These are phyloP conservation scores for Colletotrichum lindemuthianum DNA, from an alignment of 2,329 filamentous ascomycete genomes.

Conservation along the genomic window DNA sequence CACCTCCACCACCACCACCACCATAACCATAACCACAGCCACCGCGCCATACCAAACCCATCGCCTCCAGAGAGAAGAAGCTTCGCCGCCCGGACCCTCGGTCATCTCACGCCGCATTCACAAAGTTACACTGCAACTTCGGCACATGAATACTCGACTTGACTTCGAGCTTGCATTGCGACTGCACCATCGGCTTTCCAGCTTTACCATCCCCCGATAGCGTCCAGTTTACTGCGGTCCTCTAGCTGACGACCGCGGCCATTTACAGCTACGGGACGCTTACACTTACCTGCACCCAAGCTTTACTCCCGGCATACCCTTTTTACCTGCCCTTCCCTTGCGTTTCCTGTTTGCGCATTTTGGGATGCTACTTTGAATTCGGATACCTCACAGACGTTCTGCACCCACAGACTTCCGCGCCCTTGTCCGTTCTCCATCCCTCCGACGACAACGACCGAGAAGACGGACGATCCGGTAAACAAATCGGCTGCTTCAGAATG, in stretches of 20 bases:
- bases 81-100: slow-evolving; percentile 27
- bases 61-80: slow-evolving; percentile 10
- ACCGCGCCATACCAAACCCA: background rate
- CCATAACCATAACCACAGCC: slow-evolving; percentile 13
- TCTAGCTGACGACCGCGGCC: slow-evolving; percentile 9
- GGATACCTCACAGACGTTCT: slow-evolving; percentile 32
- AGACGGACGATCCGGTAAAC: slow-evolving; percentile 10
- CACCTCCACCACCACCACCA: slow-evolving; percentile 10
- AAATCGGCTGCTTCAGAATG: background rate
- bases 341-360: slow-evolving; percentile 4
- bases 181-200: slow-evolving; percentile 9
- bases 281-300: slow-evolving; percentile 7
- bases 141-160: slow-evolving; percentile 28
- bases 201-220: slow-evolving; percentile 10
- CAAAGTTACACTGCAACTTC: slow-evolving; percentile 31
- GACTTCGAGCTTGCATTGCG: slow-evolving; percentile 10
- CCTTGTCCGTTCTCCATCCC: slow-evolving; percentile 4
- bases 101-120: slow-evolving; percentile 29
- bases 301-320: background rate
- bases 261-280: slow-evolving; percentile 9
- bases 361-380: slow-evolving; percentile 30
- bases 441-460: slow-evolving; percentile 13
- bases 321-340: slow-evolving; percentile 2
- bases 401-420: slow-evolving; percentile 26
- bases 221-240: slow-evolving; percentile 11